Percentiles rank a stretch among this genome's conserved stretches.
Conservation (phyloP, 208 protist genomes). For the Crithidia fasciculata region DNA sequence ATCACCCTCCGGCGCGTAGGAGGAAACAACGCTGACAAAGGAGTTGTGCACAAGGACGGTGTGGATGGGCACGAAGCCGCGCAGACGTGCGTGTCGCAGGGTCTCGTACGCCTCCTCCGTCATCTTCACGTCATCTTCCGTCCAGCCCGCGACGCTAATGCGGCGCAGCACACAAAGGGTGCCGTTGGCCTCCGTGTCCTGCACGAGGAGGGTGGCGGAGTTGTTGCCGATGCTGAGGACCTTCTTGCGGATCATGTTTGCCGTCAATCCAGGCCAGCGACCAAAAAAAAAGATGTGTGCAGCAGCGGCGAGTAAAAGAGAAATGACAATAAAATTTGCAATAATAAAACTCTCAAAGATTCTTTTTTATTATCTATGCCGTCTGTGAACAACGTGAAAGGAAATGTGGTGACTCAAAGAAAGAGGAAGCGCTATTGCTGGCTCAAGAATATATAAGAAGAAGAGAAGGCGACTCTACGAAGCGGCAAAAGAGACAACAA, state of each 20-base stretch:
- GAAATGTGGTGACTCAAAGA: too few relatives aligned
- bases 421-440: too few relatives aligned
- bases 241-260: constrained; percentile 79
- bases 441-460: too few relatives aligned
- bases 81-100: constrained; percentile 36
- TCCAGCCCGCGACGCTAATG: constrained; percentile 64
- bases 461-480: too few relatives aligned
- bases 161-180: constrained; percentile 70
- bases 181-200: constrained; percentile 66
- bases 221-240: constrained; percentile 70
- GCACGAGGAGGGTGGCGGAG: constrained; percentile 82
- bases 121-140: constrained; percentile 34
- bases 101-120: constrained; percentile 48
- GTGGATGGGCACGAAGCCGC: constrained; percentile 59
- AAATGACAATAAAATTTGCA: too few relatives aligned
- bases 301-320: too few relatives aligned
- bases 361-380: too few relatives aligned
- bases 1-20: constrained; percentile 62
- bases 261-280: neutral
- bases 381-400: too few relatives aligned
- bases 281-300: neutral
- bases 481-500: too few relatives aligned
- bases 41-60: constrained; percentile 59
- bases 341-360: too few relatives aligned
- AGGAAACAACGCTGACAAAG: constrained; percentile 74